A percentile compares a stretch with the other conserved stretches of the same genome.
Evolutionary conservation across 75 land plant genomes (phyloP).

Genomic region (Larix kaempferi): DNA sequence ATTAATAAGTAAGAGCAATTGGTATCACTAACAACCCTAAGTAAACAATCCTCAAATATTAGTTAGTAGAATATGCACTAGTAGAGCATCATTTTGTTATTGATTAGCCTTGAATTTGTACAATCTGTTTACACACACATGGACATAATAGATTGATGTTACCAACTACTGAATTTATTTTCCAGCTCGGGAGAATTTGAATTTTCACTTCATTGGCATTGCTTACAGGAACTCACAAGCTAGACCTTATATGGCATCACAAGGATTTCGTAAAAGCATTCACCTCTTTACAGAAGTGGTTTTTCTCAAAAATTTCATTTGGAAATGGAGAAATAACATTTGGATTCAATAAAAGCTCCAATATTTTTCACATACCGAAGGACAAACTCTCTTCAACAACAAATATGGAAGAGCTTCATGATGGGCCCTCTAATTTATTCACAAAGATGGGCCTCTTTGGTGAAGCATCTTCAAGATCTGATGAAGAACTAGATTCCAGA

Average conservation of each 20-base stretch:
- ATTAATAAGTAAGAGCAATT: too few relatives aligned
- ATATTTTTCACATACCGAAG: not conserved
- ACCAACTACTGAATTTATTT: not conserved
- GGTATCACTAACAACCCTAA: too few relatives aligned
- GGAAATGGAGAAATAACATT: not conserved
- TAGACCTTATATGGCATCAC: constrained; percentile 4
- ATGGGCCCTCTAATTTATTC: not conserved
- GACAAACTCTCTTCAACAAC: constrained; percentile 23
- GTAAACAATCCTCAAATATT: too few relatives aligned
- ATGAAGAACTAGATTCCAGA: not conserved
- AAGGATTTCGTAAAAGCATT: too few relatives aligned
- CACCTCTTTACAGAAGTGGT: too few relatives aligned
- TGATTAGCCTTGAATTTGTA: too few relatives aligned
- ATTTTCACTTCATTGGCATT: constrained; percentile 1
- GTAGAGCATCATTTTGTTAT: too few relatives aligned
- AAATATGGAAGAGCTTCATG: constrained; percentile 8
- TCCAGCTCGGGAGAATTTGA: not conserved
- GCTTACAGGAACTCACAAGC: constrained; percentile 2
- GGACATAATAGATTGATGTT: too few relatives aligned
- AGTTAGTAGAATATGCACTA: too few relatives aligned
- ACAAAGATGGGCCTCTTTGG: not conserved
- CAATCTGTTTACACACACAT: too few relatives aligned
- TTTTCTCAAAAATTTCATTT: too few relatives aligned
- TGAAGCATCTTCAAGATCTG: not conserved
- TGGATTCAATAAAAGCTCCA: constrained; percentile 1